Conservation (phyloP, 805 yeast species). For the Kuraishia piskuri region DNA sequence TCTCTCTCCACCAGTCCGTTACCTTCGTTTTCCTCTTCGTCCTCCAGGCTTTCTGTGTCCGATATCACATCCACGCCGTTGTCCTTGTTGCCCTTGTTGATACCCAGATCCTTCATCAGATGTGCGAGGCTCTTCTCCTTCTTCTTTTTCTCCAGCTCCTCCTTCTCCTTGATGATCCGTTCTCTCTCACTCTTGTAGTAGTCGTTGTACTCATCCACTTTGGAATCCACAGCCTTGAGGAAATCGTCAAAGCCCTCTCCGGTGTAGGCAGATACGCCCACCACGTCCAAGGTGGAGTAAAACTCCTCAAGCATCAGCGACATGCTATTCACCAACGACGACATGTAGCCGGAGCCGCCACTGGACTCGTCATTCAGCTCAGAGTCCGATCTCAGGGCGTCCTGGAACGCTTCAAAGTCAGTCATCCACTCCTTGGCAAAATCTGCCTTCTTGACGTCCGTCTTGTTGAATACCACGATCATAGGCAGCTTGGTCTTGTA, state of each 20-base stretch:
- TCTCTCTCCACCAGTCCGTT: constrained; percentile 40
- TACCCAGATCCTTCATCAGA: constrained; percentile 82
- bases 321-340: constrained; percentile 89
- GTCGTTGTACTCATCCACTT: constrained; percentile 79
- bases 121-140: constrained; percentile 53
- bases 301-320: constrained; percentile 94
- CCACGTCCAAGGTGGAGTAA: constrained; percentile 86
- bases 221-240: constrained; percentile 71
- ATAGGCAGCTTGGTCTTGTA: constrained; percentile 95
- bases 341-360: constrained; percentile 81
- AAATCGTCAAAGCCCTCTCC: constrained; percentile 95
- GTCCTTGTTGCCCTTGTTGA: constrained; percentile 27
- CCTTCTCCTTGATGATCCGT: constrained; percentile 64
- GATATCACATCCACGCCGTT: constrained; percentile 41
- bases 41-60: constrained; percentile 34
- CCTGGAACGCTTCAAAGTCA: constrained; percentile 88
- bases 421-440: constrained; percentile 97
- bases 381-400: constrained; percentile 58
- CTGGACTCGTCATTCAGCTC: constrained; percentile 56
- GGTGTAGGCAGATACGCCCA: constrained; percentile 85
- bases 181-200: constrained; percentile 85
- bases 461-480: constrained; percentile 93
- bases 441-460: constrained; percentile 76
- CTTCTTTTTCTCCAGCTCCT: constrained; percentile 57
- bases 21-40: constrained; percentile 40